Evolutionary conservation across 1,139 yeast genomes (phyloP), one percentile per base, ranked within the genome.

Genomic region (Protomyces inundatus): DNA sequence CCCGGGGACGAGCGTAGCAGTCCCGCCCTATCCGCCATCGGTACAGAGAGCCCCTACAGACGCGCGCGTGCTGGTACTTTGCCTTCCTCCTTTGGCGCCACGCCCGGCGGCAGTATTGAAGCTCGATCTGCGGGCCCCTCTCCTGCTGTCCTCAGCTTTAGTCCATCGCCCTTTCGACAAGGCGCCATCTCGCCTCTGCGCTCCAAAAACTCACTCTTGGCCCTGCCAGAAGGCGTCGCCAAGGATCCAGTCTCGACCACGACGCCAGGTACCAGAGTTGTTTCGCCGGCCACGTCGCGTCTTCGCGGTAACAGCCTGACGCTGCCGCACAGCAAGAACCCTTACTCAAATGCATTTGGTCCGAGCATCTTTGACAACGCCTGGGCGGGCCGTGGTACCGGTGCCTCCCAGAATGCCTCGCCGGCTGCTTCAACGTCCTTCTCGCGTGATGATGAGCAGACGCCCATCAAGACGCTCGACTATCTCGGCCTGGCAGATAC

Each of bases 41-140:
- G 48, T 16, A 42, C 48, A 32, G 61, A 45, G 51, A 45, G 67
- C 34, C 61, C 68, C 10, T 68, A 66, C 52, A 63, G 68, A 37
- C 74, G 81, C 32, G 77, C 80, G 1, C 72, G 81, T 56, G 80
- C 81, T 4, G 81, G 80, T 14, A 78, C 81, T 37, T 71, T 78
- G 55, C 81, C 81, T 12, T 76, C 80, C 40, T 69, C 80, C 52
- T 71, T 77, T 32, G 73, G 78, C 52, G 75, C 77, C 10, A 55
- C 67, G 33, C 57, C 45, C 58, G 68, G 23, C 64, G 63, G 59
- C 63, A 60, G 33, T 52, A 52, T 55, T 64, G 36, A 23, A 58
- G 6, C 59, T 42, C 56, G 68, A 32, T 65, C 23, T 23, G 23
- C 23, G 16, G 32, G 48, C 23, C 10, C 48, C 12, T 10, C 32